Conservation (phyloP, 371 early-diverging fungal species). For the Mucor circinelloides region DNA sequence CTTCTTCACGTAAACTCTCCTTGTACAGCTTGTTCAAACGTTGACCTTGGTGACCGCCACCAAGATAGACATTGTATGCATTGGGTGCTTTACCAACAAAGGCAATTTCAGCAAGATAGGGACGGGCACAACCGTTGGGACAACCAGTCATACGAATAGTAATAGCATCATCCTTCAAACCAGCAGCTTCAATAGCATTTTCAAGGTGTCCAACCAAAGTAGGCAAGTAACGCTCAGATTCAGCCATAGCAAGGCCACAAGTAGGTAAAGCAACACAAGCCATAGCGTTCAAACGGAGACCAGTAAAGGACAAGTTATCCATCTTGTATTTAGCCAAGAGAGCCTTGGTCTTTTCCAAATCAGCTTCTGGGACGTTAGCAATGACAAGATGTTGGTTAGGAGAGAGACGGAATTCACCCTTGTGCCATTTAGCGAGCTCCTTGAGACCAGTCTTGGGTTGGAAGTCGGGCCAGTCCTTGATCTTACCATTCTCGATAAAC, state of each 20-base stretch:
- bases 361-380: constrained; percentile 72
- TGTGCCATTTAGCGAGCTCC: constrained; percentile 78
- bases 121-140: constrained; percentile 95
- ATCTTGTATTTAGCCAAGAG: constrained; percentile 79
- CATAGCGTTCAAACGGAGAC: constrained; percentile 88
- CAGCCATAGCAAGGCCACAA: constrained; percentile 94
- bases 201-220: constrained; percentile 80
- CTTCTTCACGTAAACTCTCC: constrained; percentile 84
- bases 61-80: constrained; percentile 93
- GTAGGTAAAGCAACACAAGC: constrained; percentile 95
- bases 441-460: constrained; percentile 79
- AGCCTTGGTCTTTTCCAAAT: constrained; percentile 70
- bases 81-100: constrained; percentile 95
- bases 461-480: constrained; percentile 82
- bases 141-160: constrained; percentile 97
- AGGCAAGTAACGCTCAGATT: constrained; percentile 94
- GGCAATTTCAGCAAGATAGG: constrained; percentile 91
- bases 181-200: constrained; percentile 73
- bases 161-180: constrained; percentile 85
- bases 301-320: constrained; percentile 79
- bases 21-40: constrained; percentile 88
- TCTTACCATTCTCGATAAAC: constrained; percentile 90
- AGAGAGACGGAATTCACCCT: constrained; percentile 83
- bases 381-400: constrained; percentile 92
- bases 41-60: constrained; percentile 86